A percentile compares a stretch with the other conserved stretches of the same genome.
phyloP scores from a whole-genome alignment of 1,139 yeast species.

The Ashbya aceris region DNA sequence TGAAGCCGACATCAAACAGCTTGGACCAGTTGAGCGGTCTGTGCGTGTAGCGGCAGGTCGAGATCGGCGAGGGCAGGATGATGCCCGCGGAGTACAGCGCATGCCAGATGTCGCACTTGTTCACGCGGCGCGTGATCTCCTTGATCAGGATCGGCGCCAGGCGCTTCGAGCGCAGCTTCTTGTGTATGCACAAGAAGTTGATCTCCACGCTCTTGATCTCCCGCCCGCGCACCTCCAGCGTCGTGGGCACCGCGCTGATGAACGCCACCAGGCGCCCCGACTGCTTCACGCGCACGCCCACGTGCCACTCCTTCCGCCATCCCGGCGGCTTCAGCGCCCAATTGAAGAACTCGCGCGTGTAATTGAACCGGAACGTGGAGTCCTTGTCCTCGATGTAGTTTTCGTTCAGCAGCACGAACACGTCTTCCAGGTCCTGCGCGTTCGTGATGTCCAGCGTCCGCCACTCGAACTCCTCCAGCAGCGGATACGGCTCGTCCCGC shows the following conservation, averaged over 20 bases:
- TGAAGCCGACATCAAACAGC: constrained; percentile 81
- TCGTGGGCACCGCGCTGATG: constrained; percentile 82
- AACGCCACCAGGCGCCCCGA: constrained; percentile 80
- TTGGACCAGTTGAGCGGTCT: constrained; percentile 91
- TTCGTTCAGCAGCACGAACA: constrained; percentile 70
- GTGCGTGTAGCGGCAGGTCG: constrained; percentile 89
- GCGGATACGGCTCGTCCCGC: constrained; percentile 57
- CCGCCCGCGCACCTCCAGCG: constrained; percentile 51
- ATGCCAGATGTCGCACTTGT: constrained; percentile 81
- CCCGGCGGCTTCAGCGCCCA: constrained; percentile 98
- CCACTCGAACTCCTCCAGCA: constrained; percentile 84
- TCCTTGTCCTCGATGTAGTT: constrained; percentile 94
- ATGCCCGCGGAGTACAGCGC: constrained; percentile 93
- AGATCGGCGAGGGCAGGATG: constrained; percentile 81
- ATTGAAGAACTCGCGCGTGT: constrained; percentile 69
- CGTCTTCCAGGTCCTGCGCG: constrained; percentile 36
- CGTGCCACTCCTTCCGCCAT: constrained; percentile 81
- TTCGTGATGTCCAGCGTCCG: constrained; percentile 60
- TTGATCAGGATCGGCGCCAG: constrained; percentile 88
- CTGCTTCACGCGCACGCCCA: constrained; percentile 80
- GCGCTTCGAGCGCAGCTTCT: constrained; percentile 85
- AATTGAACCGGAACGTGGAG: constrained; percentile 84
- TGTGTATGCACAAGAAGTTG: constrained; percentile 89
- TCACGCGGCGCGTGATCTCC: constrained; percentile 90
- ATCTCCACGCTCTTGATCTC: constrained; percentile 69